These are phyloP conservation scores for Microthlaspi erraticum DNA, from an alignment of 345 rosid genomes.

Conservation along the genomic window DNA sequence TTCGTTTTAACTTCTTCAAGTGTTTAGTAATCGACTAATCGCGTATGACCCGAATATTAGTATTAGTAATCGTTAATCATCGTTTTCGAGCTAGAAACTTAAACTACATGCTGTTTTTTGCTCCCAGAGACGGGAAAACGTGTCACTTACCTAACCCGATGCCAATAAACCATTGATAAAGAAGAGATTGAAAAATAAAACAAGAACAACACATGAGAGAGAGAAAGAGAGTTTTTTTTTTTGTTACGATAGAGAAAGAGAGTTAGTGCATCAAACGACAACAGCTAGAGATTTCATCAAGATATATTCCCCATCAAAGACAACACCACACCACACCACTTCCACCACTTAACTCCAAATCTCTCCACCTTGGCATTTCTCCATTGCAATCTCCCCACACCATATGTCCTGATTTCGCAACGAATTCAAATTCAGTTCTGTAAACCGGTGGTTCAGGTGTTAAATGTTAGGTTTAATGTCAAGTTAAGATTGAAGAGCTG, in stretches of 20 bases:
- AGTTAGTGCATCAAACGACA: background rate
- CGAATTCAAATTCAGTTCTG: too few relatives aligned
- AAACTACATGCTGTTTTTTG: constrained; percentile 27
- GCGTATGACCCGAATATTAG: background rate
- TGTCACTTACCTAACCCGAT: background rate
- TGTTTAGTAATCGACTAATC: background rate
- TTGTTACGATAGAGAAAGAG: too few relatives aligned
- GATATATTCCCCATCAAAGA: background rate
- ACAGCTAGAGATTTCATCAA: background rate
- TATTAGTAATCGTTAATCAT: background rate
- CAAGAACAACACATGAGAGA: too few relatives aligned
- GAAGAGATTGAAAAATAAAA: too few relatives aligned
- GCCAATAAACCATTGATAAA: background rate
- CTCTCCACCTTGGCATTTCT: background rate
- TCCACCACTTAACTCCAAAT: background rate
- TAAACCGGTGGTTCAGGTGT: background rate
- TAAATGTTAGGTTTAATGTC: background rate
- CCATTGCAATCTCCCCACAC: background rate
- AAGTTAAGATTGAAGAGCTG: background rate
- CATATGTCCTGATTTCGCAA: too few relatives aligned
- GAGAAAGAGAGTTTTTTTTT: too few relatives aligned
- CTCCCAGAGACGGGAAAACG: constrained; percentile 25
- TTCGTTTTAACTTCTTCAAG: background rate
- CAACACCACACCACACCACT: background rate
- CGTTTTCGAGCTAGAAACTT: background rate